Evolutionary conservation across 495 filamentous ascomycete genomes (phyloP).

Genomic region (Aspergillus indologenus): DNA sequence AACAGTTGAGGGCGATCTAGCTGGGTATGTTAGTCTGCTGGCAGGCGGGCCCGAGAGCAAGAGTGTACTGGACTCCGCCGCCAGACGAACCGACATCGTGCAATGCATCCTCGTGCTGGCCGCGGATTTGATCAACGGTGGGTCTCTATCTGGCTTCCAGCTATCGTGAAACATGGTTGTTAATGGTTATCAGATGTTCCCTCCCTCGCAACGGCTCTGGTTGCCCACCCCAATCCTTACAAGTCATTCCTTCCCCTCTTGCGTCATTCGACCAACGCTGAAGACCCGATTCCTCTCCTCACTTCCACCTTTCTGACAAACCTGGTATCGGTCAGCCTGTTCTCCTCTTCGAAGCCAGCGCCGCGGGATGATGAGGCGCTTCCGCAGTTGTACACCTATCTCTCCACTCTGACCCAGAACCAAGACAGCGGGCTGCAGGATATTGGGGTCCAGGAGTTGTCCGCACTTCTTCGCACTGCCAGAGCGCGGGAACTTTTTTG

Average conservation of each 20-base stretch:
- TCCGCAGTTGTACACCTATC: slow-evolving; percentile 80
- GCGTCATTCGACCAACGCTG: slow-evolving; percentile 70
- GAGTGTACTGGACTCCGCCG: slow-evolving; percentile 78
- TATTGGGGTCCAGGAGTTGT: slow-evolving; percentile 90
- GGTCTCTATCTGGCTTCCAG: background rate
- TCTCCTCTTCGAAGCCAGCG: slow-evolving; percentile 50
- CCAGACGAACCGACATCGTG: slow-evolving; percentile 78
- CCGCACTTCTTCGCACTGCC: slow-evolving; percentile 72
- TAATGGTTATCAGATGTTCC: slow-evolving; percentile 61
- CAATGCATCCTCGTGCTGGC: slow-evolving; percentile 92
- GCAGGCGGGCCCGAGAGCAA: slow-evolving; percentile 66
- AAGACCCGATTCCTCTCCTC: slow-evolving; percentile 85
- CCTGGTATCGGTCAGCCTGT: slow-evolving; percentile 70
- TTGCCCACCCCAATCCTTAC: slow-evolving; percentile 74
- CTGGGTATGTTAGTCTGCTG: slow-evolving; percentile 74
- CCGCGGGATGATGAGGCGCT: slow-evolving; percentile 69
- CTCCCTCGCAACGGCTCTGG: slow-evolving; percentile 66
- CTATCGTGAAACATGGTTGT: background rate
- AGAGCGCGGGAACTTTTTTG: slow-evolving; percentile 82
- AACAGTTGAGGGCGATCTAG: slow-evolving; percentile 72
- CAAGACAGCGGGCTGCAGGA: slow-evolving; percentile 88
- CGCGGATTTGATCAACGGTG: slow-evolving; percentile 85
- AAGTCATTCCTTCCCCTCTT: slow-evolving; percentile 83
- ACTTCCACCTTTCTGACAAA: slow-evolving; percentile 82
- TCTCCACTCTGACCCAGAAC: slow-evolving; percentile 74